Evolutionary conservation across 176 grass and related monocot genomes (phyloP).

Genomic region (Urochloa ruziziensis): DNA sequence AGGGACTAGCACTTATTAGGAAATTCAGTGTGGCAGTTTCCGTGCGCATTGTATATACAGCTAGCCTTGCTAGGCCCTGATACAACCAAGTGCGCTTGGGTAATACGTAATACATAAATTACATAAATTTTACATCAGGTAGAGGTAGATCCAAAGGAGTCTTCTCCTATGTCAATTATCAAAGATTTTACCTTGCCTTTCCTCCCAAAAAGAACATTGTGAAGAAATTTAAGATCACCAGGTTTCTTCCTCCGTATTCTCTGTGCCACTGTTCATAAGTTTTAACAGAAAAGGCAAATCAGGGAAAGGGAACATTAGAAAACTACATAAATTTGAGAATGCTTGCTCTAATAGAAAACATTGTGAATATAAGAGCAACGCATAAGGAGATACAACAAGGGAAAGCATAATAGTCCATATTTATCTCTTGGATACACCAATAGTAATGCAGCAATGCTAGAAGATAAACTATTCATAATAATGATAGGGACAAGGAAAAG

Average conservation of each 20-base stretch:
- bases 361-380: conserved; percentile 14
- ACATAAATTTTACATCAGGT: too few relatives aligned
- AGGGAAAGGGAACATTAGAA: conserved; percentile 14
- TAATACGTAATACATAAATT: neutral
- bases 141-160: neutral
- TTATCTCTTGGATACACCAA: conserved; percentile 21
- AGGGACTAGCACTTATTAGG: neutral
- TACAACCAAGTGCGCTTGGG: neutral
- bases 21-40: conserved; percentile 3
- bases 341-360: too few relatives aligned
- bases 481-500: too few relatives aligned
- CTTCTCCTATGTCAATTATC: neutral
- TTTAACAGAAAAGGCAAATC: conserved; percentile 11
- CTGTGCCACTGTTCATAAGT: conserved; percentile 63
- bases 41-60: conserved; percentile 21
- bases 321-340: too few relatives aligned
- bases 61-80: conserved; percentile 1
- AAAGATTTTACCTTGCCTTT: conserved; percentile 48
- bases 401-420: neutral
- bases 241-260: conserved; percentile 84
- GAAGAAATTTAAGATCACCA: conserved; percentile 81
- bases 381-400: neutral
- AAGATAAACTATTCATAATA: too few relatives aligned
- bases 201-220: too few relatives aligned
- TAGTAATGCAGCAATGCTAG: neutral